Evolutionary conservation across 257 asterid genomes (phyloP).

Genomic region (Fraxinus cuspidata): DNA sequence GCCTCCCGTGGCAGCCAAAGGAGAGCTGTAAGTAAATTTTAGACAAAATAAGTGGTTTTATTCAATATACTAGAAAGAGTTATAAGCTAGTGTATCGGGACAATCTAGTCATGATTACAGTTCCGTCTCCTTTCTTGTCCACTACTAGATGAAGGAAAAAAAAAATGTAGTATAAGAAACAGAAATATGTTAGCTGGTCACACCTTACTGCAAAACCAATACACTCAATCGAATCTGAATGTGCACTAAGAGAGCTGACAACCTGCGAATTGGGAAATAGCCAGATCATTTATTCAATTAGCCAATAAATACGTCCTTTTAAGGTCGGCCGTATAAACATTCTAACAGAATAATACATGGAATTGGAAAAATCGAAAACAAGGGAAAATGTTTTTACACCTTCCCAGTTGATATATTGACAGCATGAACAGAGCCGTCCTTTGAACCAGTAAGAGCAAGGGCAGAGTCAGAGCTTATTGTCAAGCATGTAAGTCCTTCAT

Average conservation of each 20-base stretch:
- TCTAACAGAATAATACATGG: not conserved
- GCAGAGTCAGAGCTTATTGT: constrained; percentile 72
- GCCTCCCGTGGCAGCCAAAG: constrained; percentile 86
- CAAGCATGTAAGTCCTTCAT: constrained; percentile 82
- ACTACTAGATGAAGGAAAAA: constrained; percentile 1
- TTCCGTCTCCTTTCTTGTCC: constrained; percentile 3
- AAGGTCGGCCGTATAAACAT: constrained; percentile 5
- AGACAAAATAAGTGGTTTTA: constrained; percentile 24
- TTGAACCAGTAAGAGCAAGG: constrained; percentile 81
- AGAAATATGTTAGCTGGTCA: constrained; percentile 25
- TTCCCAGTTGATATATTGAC: constrained; percentile 77
- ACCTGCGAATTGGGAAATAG: constrained; percentile 51
- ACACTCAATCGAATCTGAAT: constrained; percentile 87
- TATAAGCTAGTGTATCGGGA: not conserved
- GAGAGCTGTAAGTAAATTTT: constrained; percentile 46
- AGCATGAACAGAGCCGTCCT: constrained; percentile 67
- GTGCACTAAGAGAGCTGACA: constrained; percentile 66
- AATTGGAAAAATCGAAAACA: constrained; percentile 7
- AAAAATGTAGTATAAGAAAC: not conserved
- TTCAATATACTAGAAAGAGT: constrained; percentile 1
- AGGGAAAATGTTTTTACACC: constrained; percentile 37
- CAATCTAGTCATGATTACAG: not conserved
- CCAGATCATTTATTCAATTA: constrained; percentile 13
- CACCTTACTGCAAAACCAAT: constrained; percentile 79
- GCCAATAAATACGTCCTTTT: constrained; percentile 9